Base-by-base conservation (phyloP, 2,329 filamentous ascomycete species). In the Ophiostoma populinum region DNA sequence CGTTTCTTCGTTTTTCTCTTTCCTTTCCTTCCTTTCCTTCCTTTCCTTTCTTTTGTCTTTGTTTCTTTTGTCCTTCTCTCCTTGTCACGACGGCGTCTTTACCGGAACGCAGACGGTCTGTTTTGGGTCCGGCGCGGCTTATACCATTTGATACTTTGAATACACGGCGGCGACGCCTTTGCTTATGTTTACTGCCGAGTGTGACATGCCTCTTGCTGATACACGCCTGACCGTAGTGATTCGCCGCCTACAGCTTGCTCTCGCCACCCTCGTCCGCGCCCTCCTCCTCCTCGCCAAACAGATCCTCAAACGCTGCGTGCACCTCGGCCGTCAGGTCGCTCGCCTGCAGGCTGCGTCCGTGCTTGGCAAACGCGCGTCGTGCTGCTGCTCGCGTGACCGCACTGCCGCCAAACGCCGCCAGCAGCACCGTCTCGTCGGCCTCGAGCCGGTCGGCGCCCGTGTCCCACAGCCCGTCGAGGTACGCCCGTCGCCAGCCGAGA, bases 291-390 rank as follows among this genome's bases (percentile, higher is more conserved):
- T 86, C 80, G 1, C 83, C 86, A 49, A 94, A 78, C 13, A 93
- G 54, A 40, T 74, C 73, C 48, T 80, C 54, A 54, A 94, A 95
- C 1, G 85, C 80, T 22, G 62, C 62, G 48, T 92, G 78, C 8
- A 98, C 80, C 56, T 93, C 79, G 13, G 90, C 83, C 0, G 87
- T 94, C 51, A 98, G 58, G 55, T 95, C 90, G 45, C 80, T 85
- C 1, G 90, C 90, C 59, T 95, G 90, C 51, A 98, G 58, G 50
- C 80, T 83, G 43, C 90, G 70, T 1, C 90, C 87, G 49, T 76
- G 81, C 54, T 86, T 80, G 47, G 70, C 64, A 56, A 92, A 98
- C 0, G 90, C 90, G 40, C 86, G 61, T 33, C 82, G 70, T 15
- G 87, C 94, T 51, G 80, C 93, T 53, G 93, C 70, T 69, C 71